A percentile compares a stretch with the other conserved stretches of the same genome.
Conservation (phyloP, 23 red algal genomes). For the Gracilaria gracilis region DNA sequence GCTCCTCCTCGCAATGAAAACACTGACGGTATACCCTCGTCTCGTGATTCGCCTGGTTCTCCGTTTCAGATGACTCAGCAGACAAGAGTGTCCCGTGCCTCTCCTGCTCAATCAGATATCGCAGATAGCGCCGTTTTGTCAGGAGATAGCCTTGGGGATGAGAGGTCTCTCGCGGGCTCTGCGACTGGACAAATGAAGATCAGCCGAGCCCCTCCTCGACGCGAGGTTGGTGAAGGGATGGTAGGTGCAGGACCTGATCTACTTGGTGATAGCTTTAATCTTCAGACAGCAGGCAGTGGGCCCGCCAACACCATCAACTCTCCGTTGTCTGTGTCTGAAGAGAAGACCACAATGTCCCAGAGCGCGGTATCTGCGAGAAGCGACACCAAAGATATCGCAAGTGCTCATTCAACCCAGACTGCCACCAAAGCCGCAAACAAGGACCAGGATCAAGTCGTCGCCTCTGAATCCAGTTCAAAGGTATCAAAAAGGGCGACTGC, state of each 20-base stretch:
- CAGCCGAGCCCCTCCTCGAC: constrained; percentile 11
- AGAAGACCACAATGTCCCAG: neutral
- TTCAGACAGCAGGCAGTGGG: neutral
- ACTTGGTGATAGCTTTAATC: neutral
- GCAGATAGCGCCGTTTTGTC: neutral
- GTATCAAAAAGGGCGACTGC: neutral
- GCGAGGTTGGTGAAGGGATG: neutral
- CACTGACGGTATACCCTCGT: neutral
- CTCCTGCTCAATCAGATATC: neutral
- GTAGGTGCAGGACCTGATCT: neutral
- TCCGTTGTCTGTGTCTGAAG: neutral
- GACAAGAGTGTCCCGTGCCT: neutral
- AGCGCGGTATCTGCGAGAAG: neutral
- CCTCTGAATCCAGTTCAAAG: neutral
- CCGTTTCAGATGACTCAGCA: neutral
- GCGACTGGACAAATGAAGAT: constrained; percentile 10
- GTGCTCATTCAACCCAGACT: neutral
- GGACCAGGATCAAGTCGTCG: neutral
- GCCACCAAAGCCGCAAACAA: neutral
- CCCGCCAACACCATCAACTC: neutral
- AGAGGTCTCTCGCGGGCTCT: neutral
- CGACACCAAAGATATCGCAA: neutral
- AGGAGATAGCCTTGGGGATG: neutral
- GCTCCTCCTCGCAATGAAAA: neutral
- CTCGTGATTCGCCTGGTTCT: neutral